Evolutionary conservation across 805 yeast genomes (phyloP), one percentile per base, ranked within the genome.

Genomic region (Ogataea parapolymorpha): DNA sequence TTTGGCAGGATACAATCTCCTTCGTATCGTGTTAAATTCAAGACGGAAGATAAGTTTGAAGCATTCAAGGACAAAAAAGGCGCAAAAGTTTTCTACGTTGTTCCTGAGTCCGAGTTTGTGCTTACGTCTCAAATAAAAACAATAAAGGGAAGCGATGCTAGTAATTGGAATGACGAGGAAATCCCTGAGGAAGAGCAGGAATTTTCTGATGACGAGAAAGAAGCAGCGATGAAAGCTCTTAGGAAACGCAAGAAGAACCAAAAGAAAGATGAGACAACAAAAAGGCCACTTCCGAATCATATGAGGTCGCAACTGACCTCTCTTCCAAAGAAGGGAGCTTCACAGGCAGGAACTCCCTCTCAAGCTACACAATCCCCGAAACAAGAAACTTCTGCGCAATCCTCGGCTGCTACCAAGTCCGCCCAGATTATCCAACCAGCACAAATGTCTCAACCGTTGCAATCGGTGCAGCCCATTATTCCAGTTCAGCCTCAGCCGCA

Each of bases 81-180:
- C 1, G 59, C 63, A 12, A 72, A 71, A 31, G 91, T 83, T 0
- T 87, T 54, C 60, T 87, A 84, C 51, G 91, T 90, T 5, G 93
- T 85, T 2, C 82, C 89, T 2, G 84, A 78, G 26, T 83, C 96
- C 0, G 75, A 83, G 40, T 91, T 89, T 63, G 69, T 85, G 7
- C 78, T 80, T 48, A 91, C 98, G 0, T 84, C 83, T 37, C 66
- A 77, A 17, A 72, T 90, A 41, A 85, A 79, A 52, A 66, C 72
- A 16, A 44, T 80, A 14, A 90, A 83, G 55, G 99, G 98, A 17
- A 82, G 89, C 2, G 99, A 93, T 66, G 99, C 99, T 0, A 85
- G 95, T 55, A 93, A 93, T 54, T 82, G 87, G 61, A 84, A 87
- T 59, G 99, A 93, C 61, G 98, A 93, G 65, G 99, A 93, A 56